phyloP scores from a whole-genome alignment of 208 protist species.

The Leishmania amazonensis region DNA sequence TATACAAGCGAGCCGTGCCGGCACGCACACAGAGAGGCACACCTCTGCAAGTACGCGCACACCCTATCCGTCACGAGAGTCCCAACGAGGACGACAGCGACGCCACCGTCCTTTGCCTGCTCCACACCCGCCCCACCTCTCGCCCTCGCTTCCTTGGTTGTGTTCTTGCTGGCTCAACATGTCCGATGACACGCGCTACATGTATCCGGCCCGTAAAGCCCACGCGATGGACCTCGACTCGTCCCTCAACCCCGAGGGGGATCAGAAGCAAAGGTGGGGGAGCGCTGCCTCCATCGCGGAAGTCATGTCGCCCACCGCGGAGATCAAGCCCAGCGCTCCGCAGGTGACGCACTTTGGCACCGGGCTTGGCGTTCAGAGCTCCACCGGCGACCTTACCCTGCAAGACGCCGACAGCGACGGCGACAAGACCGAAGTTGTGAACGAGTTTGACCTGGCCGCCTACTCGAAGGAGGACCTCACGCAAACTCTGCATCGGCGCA shows the following conservation, averaged over 20 bases:
- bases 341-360: conserved; percentile 59
- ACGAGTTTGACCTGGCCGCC: conserved; percentile 79
- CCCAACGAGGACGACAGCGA: not conserved
- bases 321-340: conserved; percentile 38
- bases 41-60: not conserved
- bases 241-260: conserved; percentile 21
- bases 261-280: conserved; percentile 6
- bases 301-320: conserved; percentile 32
- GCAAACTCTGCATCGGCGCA: conserved; percentile 64
- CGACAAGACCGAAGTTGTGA: conserved; percentile 30
- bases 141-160: not conserved
- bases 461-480: conserved; percentile 86
- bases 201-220: conserved; percentile 41
- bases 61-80: not conserved
- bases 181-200: conserved; percentile 17
- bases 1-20: not conserved
- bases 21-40: not conserved
- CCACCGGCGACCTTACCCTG: conserved; percentile 12
- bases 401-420: conserved; percentile 18
- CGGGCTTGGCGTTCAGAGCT: conserved; percentile 31
- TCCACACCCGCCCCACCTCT: not conserved
- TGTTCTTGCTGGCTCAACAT: not conserved
- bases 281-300: conserved; percentile 13
- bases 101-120: not conserved
- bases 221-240: conserved; percentile 42